Conservation (phyloP, 2,329 filamentous ascomycete genomes). For the Sphaerulina vaccinii region DNA sequence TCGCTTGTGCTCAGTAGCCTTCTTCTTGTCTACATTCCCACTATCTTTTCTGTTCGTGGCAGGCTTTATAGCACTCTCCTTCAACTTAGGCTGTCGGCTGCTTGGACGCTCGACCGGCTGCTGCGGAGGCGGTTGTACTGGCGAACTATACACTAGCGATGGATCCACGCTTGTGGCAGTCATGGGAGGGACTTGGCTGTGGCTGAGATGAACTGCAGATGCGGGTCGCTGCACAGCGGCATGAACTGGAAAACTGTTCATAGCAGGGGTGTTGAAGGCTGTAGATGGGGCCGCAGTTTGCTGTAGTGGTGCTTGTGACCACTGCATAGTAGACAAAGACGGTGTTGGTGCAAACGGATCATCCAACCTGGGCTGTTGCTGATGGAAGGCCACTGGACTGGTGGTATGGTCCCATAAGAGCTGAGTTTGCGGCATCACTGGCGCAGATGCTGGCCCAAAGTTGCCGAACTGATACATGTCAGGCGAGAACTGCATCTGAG, state of each 20-base stretch:
- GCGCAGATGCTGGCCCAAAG: conserved; percentile 56
- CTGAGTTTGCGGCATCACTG: conserved; percentile 55
- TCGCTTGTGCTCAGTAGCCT: conserved; percentile 40
- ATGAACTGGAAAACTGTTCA: conserved; percentile 34
- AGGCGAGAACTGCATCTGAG: conserved; percentile 57
- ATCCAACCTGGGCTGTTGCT: conserved; percentile 28
- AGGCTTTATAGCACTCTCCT: conserved; percentile 21
- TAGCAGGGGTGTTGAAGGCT: conserved; percentile 35
- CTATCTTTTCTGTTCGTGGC: conserved; percentile 31
- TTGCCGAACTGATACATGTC: conserved; percentile 55
- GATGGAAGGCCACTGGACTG: conserved; percentile 22
- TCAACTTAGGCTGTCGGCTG: conserved; percentile 32
- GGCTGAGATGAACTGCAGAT: conserved; percentile 26
- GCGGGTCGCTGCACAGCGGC: conserved; percentile 25
- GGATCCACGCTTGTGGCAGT: conserved; percentile 48
- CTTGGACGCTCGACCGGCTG: not conserved
- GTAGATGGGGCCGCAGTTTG: conserved; percentile 20
- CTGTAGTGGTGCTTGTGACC: conserved; percentile 17
- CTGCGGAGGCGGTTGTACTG: conserved; percentile 24
- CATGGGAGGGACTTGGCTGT: conserved; percentile 22
- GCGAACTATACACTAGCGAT: conserved; percentile 44
- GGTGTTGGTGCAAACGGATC: conserved; percentile 33
- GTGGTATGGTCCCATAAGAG: conserved; percentile 42
- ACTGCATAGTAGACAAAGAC: conserved; percentile 18
- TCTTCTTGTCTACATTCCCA: conserved; percentile 26